Conservation (phyloP, 495 filamentous ascomycete species). For the Melanomma pulvis-pyrius region DNA sequence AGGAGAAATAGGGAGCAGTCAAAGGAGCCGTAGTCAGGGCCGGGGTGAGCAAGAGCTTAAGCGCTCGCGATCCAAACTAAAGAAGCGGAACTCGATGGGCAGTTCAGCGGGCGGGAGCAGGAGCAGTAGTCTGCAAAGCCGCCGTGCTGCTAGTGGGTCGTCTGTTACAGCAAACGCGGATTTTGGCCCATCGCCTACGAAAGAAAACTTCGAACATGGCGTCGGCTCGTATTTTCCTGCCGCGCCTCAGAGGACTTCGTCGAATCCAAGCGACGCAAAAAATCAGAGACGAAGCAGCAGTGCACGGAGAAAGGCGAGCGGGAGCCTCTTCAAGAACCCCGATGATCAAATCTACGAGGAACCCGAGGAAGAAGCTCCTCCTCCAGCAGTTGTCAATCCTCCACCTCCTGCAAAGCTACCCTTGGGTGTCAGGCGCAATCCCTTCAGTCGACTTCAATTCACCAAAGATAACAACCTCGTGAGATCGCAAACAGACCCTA, state of each 20-base stretch:
- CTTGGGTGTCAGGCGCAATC: slow-evolving; percentile 42
- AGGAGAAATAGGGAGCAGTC: slow-evolving; percentile 63
- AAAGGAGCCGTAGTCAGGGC: slow-evolving; percentile 62
- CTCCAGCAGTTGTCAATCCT: slow-evolving; percentile 14
- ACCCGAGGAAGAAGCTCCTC: slow-evolving; percentile 52
- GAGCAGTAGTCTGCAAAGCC: slow-evolving; percentile 34
- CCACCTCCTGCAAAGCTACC: slow-evolving; percentile 36
- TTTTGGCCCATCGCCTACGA: slow-evolving; percentile 21
- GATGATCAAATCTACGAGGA: slow-evolving; percentile 91
- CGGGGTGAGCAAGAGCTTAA: slow-evolving; percentile 50
- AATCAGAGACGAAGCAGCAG: slow-evolving; percentile 42
- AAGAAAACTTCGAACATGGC: neutral
- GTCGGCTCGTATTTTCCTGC: slow-evolving; percentile 6
- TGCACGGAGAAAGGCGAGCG: slow-evolving; percentile 54
- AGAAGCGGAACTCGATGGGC: slow-evolving; percentile 34
- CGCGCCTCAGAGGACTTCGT: slow-evolving; percentile 13
- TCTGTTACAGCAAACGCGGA: slow-evolving; percentile 30
- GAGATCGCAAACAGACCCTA: slow-evolving; percentile 42
- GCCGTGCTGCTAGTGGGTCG: slow-evolving; percentile 35
- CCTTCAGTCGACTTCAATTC: slow-evolving; percentile 46
- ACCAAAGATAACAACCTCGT: slow-evolving; percentile 38
- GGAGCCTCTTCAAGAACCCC: slow-evolving; percentile 54
- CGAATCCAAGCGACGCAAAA: slow-evolving; percentile 33
- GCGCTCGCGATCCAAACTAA: slow-evolving; percentile 30
- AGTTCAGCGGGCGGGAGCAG: slow-evolving; percentile 29